Conservation (phyloP, 331 rosid species). For the Rhamnella rubrinervis region DNA sequence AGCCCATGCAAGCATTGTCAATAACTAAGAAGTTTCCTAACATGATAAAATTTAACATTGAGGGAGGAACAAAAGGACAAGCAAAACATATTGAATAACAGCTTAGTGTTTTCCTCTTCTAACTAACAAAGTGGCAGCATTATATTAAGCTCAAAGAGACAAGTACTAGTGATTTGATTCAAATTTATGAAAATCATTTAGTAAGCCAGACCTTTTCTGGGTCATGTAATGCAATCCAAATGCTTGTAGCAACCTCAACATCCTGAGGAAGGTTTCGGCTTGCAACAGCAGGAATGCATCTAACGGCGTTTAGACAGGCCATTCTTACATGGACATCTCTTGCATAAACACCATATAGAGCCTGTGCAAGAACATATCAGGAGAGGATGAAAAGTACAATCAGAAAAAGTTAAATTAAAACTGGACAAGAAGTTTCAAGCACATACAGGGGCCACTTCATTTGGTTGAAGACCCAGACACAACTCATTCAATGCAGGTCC, state of each 20-base stretch:
- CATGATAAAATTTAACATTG: too few relatives aligned
- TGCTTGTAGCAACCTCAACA: constrained; percentile 78
- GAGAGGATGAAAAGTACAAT: constrained; percentile 9
- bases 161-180: not conserved
- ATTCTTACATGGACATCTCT: constrained; percentile 89
- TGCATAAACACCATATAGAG: constrained; percentile 86
- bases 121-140: not conserved
- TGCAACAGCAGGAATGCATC: constrained; percentile 86
- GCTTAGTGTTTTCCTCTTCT: not conserved
- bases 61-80: too few relatives aligned
- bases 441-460: constrained; percentile 84
- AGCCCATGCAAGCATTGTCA: too few relatives aligned
- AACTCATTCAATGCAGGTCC: constrained; percentile 92
- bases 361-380: constrained; percentile 49
- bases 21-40: too few relatives aligned
- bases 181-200: not conserved
- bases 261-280: constrained; percentile 65
- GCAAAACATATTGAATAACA: not conserved
- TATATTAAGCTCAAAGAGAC: not conserved
- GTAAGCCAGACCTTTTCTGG: constrained; percentile 78
- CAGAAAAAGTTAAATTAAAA: constrained; percentile 16
- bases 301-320: constrained; percentile 92
- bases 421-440: constrained; percentile 18
- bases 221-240: constrained; percentile 94
- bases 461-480: constrained; percentile 83